Conservation (phyloP, 148 eudicot species). For the Diospyros kaki region DNA sequence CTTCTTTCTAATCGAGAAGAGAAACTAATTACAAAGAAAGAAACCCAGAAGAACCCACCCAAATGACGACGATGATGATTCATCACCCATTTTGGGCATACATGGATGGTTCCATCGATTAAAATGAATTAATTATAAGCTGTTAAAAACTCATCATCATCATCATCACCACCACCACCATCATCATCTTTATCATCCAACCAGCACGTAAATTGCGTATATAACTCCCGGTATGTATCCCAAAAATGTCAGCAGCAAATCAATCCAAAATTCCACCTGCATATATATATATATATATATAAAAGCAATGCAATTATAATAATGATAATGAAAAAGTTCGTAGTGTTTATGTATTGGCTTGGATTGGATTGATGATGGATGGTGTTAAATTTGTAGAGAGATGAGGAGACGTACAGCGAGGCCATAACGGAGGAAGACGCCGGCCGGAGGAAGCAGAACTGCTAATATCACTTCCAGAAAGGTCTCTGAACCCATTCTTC, state of each 20-base stretch:
- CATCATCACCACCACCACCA: too few relatives aligned
- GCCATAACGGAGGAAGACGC: slow-evolving; percentile 57
- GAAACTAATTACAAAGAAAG: too few relatives aligned
- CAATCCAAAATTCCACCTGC: slow-evolving; percentile 32
- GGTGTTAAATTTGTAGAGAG: neutral
- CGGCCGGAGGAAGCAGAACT: slow-evolving; percentile 48
- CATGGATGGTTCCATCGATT: too few relatives aligned
- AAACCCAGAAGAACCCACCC: too few relatives aligned
- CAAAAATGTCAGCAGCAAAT: slow-evolving; percentile 26
- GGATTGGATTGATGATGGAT: neutral
- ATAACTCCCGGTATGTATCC: slow-evolving; percentile 30
- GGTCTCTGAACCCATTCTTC: slow-evolving; percentile 45
- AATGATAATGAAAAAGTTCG: neutral
- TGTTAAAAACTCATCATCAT: too few relatives aligned
- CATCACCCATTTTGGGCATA: too few relatives aligned
- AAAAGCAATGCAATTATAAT: neutral
- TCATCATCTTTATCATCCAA: slow-evolving; percentile 5
- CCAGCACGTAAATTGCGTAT: slow-evolving; percentile 25
- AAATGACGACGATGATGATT: too few relatives aligned
- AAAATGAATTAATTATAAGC: too few relatives aligned
- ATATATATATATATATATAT: neutral
- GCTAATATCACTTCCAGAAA: slow-evolving; percentile 49
- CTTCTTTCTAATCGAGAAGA: too few relatives aligned
- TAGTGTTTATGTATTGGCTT: neutral
- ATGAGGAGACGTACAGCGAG: neutral